Evolutionary conservation across 441 rosid species (phyloP).

Genomic region (Lagerstroemia fauriei): DNA sequence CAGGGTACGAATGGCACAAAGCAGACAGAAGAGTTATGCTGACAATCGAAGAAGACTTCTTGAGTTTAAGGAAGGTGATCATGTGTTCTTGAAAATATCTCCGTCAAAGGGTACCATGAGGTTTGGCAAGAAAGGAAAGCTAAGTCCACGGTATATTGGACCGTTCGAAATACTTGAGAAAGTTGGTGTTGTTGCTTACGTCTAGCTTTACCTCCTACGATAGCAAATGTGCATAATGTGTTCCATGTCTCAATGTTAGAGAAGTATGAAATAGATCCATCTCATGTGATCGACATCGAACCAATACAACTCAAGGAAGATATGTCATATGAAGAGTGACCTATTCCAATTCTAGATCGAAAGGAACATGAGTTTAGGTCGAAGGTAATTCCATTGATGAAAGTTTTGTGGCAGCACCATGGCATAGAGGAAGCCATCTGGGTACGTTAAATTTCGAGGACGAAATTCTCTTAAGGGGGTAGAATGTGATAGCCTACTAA

Average conservation of each 20-base stretch:
- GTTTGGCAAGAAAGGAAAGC: conserved; percentile 1
- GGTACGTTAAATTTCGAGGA: no score
- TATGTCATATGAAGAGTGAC: neutral
- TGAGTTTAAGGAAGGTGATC: neutral
- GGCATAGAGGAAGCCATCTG: neutral
- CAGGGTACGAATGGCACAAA: no score
- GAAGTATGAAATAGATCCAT: neutral
- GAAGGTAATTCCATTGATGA: neutral
- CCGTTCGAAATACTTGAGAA: neutral
- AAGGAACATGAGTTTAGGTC: neutral
- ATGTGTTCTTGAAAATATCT: conserved; percentile 1
- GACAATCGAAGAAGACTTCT: neutral
- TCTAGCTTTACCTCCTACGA: neutral
- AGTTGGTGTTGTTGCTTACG: neutral
- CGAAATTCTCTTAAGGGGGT: no score
- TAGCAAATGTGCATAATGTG: neutral
- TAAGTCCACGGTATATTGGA: neutral
- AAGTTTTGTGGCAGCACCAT: neutral
- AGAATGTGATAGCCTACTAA: no score
- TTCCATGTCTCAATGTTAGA: neutral
- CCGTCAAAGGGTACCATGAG: neutral
- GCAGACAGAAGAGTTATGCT: no score
- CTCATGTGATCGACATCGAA: neutral
- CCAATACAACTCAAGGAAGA: neutral
- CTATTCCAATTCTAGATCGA: neutral